Evolutionary conservation across 768 basidiomycete species (phyloP), one percentile per base, ranked within the genome.

Genomic region (Pluteus cervinus): DNA sequence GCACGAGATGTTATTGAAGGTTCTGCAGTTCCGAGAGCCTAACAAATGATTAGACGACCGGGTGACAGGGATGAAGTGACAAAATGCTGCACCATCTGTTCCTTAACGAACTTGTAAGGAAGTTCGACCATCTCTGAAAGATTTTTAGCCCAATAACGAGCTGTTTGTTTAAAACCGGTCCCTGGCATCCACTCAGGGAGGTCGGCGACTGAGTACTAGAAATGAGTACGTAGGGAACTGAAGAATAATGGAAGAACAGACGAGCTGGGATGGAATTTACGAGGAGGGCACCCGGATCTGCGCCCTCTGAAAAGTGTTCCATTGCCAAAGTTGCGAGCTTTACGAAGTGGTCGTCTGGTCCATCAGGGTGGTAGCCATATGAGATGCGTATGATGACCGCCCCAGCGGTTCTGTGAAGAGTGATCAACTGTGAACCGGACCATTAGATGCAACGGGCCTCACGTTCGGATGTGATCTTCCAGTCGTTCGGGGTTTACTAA

Each of bases 161-260:
- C 61, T 6, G 40, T 22, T 3, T 48, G 47, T 45, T 69, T 66
- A 54, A 70, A 72, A 3, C 48, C 54, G 24, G 60, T 62, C 4
- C 66, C 62, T 18, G 69, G 67, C 35, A 72, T 56, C 68, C 69
- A 69, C 1, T 47, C 47, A 1, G 69, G 69, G 1, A 69, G 14
- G 42, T 51, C 58, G 22, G 57, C 47, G 36, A 66, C 67, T 68
- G 37, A n/a, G 11, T 12, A 30, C 24, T 26, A 15, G 15, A 10
- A 7, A 20, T 16, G 9, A 11, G n/a, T 21, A 24, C 10, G n/a
- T 28, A 24, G 7, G 22, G 33, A 29, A 7, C 9, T 20, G 5
- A 22, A 10, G 20, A 15, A 24, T 25, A 16, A 20, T 14, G 24
- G 40, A 14, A 28, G 15, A 35, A 49, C 57, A 30, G 37, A 69